Evolutionary conservation across 805 yeast species (phyloP).

Genomic region (Metschnikowia henanensis): DNA sequence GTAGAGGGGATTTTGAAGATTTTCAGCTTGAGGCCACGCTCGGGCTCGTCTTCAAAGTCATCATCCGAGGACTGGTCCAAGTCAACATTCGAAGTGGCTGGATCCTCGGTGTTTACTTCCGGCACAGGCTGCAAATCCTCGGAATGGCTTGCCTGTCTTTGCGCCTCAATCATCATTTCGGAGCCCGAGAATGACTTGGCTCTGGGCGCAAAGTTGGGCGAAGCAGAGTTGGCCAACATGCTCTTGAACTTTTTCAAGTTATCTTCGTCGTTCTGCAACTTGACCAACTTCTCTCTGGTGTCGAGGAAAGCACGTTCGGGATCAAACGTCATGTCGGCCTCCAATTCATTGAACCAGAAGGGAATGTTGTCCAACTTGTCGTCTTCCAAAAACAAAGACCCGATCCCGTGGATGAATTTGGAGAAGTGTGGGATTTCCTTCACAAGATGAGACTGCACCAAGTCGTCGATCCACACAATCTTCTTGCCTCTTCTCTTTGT

Average conservation of each 20-base stretch:
- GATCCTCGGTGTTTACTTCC: conserved; percentile 13
- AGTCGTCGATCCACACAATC: conserved; percentile 80
- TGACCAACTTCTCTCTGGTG: conserved; percentile 52
- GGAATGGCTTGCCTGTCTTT: conserved; percentile 2
- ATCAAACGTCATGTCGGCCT: conserved; percentile 53
- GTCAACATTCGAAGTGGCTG: conserved; percentile 18
- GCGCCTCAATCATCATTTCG: conserved; percentile 19
- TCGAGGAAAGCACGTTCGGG: conserved; percentile 80
- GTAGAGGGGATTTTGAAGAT: conserved; percentile 28
- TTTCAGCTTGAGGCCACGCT: conserved; percentile 17
- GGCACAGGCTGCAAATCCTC: conserved; percentile 13
- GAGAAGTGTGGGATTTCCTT: conserved; percentile 94
- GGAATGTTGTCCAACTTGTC: conserved; percentile 90
- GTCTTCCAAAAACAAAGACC: conserved; percentile 83
- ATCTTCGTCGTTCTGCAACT: conserved; percentile 48
- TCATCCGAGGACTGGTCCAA: conserved; percentile 34
- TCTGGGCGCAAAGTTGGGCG: conserved; percentile 32
- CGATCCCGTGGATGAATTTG: conserved; percentile 90
- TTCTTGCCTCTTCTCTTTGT: conserved; percentile 46
- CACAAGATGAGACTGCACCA: conserved; percentile 73
- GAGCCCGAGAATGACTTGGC: conserved; percentile 42
- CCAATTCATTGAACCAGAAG: conserved; percentile 93
- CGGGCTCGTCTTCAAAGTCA: conserved; percentile 25
- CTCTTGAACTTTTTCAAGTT: conserved; percentile 41
- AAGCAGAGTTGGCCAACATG: conserved; percentile 33